These are phyloP conservation scores for Zalaria sp. DNA, from an alignment of 2,329 filamentous ascomycete genomes.

Conservation along the genomic window DNA sequence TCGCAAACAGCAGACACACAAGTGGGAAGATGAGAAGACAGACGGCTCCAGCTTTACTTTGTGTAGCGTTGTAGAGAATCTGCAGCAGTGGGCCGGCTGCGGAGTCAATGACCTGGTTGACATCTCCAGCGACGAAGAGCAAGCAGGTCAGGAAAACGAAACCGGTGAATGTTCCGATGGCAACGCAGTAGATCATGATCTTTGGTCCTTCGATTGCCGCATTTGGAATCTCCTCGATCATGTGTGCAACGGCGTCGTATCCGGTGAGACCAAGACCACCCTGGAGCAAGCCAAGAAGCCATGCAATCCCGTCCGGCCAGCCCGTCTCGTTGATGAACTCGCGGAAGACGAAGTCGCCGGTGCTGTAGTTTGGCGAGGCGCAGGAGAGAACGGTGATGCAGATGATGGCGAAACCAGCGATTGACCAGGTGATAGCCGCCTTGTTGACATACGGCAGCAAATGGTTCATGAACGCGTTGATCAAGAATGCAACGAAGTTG, in stretches of 20 bases:
- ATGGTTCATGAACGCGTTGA: slow-evolving; percentile 52
- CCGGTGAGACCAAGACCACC: slow-evolving; percentile 43
- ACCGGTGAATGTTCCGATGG: slow-evolving; percentile 20
- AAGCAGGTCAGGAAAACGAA: slow-evolving; percentile 21
- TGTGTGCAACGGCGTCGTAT: slow-evolving; percentile 41
- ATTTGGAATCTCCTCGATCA: slow-evolving; percentile 26
- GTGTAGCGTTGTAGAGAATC: slow-evolving; percentile 21
- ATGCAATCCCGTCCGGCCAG: slow-evolving; percentile 24
- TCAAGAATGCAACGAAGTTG: slow-evolving; percentile 43
- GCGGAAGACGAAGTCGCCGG: slow-evolving; percentile 50
- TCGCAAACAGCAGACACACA: slow-evolving; percentile 19
- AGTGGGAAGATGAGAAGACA: slow-evolving; percentile 22
- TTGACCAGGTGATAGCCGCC: slow-evolving; percentile 56
- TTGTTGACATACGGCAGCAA: slow-evolving; percentile 53
- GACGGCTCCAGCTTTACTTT: slow-evolving; percentile 18
- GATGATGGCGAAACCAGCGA: slow-evolving; percentile 55
- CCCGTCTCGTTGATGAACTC: slow-evolving; percentile 46
- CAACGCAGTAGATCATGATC: slow-evolving; percentile 22
- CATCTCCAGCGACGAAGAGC: slow-evolving; percentile 20
- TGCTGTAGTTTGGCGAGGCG: slow-evolving; percentile 50
- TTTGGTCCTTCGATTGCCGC: slow-evolving; percentile 19
- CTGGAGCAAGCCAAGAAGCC: slow-evolving; percentile 39
- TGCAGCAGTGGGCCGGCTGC: slow-evolving; percentile 17
- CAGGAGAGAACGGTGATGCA: slow-evolving; percentile 55
- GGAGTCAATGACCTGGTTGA: slow-evolving; percentile 17